A percentile compares a stretch with the other conserved stretches of the same genome.
phyloP scores from a whole-genome alignment of 257 asterid species.

The Hygrophila difformis region DNA sequence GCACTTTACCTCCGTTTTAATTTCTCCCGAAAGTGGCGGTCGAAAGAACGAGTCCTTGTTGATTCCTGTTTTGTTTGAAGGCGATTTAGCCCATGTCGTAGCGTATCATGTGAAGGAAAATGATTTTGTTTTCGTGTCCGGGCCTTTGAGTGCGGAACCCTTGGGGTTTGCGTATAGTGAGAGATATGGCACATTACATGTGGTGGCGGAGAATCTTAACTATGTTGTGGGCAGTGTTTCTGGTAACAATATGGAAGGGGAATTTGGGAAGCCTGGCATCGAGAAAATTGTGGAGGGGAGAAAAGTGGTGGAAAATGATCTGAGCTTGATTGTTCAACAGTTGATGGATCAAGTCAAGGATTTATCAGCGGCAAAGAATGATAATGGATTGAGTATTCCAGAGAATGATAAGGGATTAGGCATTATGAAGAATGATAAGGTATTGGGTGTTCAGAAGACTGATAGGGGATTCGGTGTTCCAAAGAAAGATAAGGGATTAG shows the following conservation, averaged over 20 bases:
- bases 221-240: conserved; percentile 27
- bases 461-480: not conserved
- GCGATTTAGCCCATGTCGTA: conserved; percentile 59
- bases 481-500: not conserved
- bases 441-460: too few species aligned
- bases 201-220: conserved; percentile 49
- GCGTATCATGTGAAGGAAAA: conserved; percentile 55
- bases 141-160: conserved; percentile 45
- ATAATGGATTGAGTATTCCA: too few species aligned
- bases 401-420: too few species aligned
- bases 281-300: too few species aligned
- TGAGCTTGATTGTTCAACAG: too few species aligned
- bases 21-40: conserved; percentile 27
- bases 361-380: too few species aligned
- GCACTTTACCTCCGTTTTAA: conserved; percentile 35
- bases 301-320: too few species aligned
- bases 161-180: conserved; percentile 26
- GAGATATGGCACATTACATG: conserved; percentile 29
- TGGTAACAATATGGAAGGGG: not conserved
- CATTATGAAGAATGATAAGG: too few species aligned
- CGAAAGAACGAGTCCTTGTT: conserved; percentile 16
- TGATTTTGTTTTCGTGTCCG: conserved; percentile 51
- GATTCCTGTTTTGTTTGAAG: conserved; percentile 63
- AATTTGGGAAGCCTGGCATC: too few species aligned
- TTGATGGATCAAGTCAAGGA: too few species aligned